These are phyloP conservation scores for Xylaria sp. DNA, from an alignment of 2,329 filamentous ascomycete species.

Conservation along the genomic window DNA sequence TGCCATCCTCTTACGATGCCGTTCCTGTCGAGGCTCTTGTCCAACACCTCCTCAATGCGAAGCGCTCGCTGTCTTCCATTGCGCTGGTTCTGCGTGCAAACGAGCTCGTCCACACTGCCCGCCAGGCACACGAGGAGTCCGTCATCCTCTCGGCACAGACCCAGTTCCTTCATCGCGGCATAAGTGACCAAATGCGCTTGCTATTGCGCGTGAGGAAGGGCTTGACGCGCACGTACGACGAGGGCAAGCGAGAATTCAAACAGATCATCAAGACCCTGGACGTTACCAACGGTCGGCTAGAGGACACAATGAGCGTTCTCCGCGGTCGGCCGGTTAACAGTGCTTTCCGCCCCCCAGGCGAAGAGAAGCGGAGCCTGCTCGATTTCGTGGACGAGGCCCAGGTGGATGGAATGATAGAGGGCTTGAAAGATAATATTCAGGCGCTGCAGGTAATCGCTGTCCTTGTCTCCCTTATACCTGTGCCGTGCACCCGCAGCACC, in stretches of 20 bases:
- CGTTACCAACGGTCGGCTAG: conserved; percentile 66
- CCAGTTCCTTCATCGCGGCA: conserved; percentile 68
- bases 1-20: conserved; percentile 44
- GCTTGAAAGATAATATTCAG: conserved; percentile 72
- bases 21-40: conserved; percentile 77
- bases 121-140: conserved; percentile 77
- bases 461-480: background rate
- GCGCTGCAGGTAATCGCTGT: conserved; percentile 63
- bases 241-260: conserved; percentile 64
- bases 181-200: conserved; percentile 61
- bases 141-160: conserved; percentile 74
- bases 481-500: too few relatives aligned
- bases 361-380: conserved; percentile 67
- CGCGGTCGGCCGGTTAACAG: conserved; percentile 68
- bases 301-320: conserved; percentile 69
- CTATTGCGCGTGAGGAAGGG: conserved; percentile 57
- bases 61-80: conserved; percentile 85
- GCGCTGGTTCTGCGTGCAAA: conserved; percentile 83
- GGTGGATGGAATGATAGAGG: conserved; percentile 68
- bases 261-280: conserved; percentile 69
- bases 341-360: conserved; percentile 63
- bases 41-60: conserved; percentile 82
- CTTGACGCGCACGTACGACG: conserved; percentile 61
- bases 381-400: conserved; percentile 78
- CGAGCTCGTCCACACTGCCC: conserved; percentile 79